phyloP scores from a whole-genome alignment of 2,329 filamentous ascomycete genomes.

The Fusarium scirpi region DNA sequence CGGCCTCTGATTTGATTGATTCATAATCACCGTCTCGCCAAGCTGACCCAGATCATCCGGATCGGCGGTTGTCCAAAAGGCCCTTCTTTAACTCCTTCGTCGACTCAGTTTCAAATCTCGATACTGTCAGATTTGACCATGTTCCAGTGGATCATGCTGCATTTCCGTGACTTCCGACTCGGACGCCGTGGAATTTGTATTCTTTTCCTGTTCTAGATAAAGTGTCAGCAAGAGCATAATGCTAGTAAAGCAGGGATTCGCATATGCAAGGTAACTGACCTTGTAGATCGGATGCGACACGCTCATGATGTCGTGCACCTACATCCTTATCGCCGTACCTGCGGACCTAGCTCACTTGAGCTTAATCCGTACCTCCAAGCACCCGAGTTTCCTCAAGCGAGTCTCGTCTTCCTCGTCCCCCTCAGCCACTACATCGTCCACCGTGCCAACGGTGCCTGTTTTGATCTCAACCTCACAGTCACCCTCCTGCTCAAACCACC shows the following conservation, averaged over 20 bases:
- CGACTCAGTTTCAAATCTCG: conserved; percentile 20
- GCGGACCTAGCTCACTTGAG: conserved; percentile 54
- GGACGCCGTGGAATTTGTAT: conserved; percentile 16
- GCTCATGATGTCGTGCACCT: conserved; percentile 5
- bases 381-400: conserved; percentile 63
- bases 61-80: conserved; percentile 7
- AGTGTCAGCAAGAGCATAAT: conserved; percentile 25
- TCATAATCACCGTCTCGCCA: conserved; percentile 21
- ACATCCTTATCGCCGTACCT: conserved; percentile 17
- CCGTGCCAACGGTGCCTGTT: conserved; percentile 72
- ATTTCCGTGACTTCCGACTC: conserved; percentile 36
- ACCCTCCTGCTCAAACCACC: conserved; percentile 72
- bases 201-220: neutral
- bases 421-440: conserved; percentile 71
- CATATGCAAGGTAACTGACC: conserved; percentile 27
- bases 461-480: conserved; percentile 69
- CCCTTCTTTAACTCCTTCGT: conserved; percentile 12
- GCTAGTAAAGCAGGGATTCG: conserved; percentile 1
- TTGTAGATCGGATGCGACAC: conserved; percentile 13
- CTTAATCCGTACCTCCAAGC: conserved; percentile 62
- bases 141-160: conserved; percentile 11
- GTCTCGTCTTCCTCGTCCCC: conserved; percentile 56
- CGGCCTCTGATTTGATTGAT: conserved; percentile 15
- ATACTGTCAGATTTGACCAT: conserved; percentile 28
- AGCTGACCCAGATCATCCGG: conserved; percentile 19